A percentile compares a stretch with the other conserved stretches of the same genome.
Conservation (phyloP, 139 green algal species). For the Chlamydomonas sp. region DNA sequence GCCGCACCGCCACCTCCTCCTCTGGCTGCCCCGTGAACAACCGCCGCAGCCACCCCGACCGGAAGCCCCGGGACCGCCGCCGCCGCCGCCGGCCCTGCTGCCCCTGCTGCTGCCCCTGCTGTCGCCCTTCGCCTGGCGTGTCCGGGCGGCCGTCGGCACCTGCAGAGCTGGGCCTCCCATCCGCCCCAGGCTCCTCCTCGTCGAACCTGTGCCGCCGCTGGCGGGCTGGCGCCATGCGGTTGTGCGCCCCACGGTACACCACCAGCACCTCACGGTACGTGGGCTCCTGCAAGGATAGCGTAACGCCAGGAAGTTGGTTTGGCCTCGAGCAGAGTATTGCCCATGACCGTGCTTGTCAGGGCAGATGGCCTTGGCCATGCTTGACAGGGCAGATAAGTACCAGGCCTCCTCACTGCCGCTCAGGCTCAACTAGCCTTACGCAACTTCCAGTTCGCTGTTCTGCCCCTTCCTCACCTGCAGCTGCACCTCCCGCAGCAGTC, state of each 20-base stretch:
- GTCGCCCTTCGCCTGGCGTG: neutral
- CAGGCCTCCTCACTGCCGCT: neutral
- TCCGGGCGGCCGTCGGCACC: too few relatives aligned
- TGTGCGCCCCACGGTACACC: conserved; percentile 11
- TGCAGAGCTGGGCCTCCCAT: too few relatives aligned
- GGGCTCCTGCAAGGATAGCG: conserved; percentile 7
- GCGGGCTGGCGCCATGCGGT: conserved; percentile 4
- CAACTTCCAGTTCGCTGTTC: too few relatives aligned
- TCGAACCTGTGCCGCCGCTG: neutral
- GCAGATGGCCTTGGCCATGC: too few relatives aligned
- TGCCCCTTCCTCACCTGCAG: conserved; percentile 17
- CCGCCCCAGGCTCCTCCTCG: too few relatives aligned
- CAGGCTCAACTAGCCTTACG: neutral
- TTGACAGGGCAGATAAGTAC: neutral
- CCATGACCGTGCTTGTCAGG: too few relatives aligned
- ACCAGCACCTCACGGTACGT: conserved; percentile 37
- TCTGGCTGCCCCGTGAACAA: neutral
- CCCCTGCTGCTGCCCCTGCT: neutral
- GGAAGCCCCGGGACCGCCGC: neutral
- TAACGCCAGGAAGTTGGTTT: too few relatives aligned
- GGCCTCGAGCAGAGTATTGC: too few relatives aligned
- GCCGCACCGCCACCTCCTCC: conserved; percentile 3
- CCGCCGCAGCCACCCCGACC: conserved; percentile 26
- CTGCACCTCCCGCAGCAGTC: conserved; percentile 38
- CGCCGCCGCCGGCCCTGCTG: neutral